Percentiles rank a stretch among this genome's conserved stretches.
phyloP scores from a whole-genome alignment of 768 basidiomycete species.

The Ramaria rubella region DNA sequence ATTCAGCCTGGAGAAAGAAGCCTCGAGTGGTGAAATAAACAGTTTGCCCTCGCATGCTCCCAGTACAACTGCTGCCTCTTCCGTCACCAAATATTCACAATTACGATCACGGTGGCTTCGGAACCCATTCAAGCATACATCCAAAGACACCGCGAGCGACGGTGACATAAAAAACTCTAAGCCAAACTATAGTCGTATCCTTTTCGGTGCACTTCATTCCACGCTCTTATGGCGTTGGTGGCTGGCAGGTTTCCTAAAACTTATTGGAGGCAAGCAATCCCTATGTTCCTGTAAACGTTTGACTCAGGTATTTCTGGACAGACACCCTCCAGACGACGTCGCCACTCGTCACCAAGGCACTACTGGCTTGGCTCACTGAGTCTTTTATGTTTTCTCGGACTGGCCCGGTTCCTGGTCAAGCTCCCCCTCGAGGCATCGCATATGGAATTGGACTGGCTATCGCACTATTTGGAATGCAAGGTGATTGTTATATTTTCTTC shows the following conservation, averaged over 20 bases:
- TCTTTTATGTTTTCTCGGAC: conserved; percentile 39
- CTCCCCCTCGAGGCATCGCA: conserved; percentile 43
- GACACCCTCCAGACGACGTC: conserved; percentile 47
- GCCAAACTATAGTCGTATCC: conserved; percentile 38
- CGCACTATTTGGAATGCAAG: conserved; percentile 56
- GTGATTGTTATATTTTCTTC: conserved; percentile 21
- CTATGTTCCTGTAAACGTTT: background rate
- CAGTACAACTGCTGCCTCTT: background rate
- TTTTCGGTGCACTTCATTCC: conserved; percentile 41
- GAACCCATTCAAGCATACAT: conserved; percentile 5
- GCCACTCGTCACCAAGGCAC: conserved; percentile 50
- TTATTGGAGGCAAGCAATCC: conserved; percentile 28
- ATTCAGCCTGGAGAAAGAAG: conserved; percentile 13
- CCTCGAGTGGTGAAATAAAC: background rate
- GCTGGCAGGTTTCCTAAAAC: conserved; percentile 41
- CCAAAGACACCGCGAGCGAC: background rate
- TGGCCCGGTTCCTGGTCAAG: conserved; percentile 28
- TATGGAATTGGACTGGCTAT: conserved; percentile 57
- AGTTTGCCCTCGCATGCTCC: background rate
- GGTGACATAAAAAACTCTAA: background rate
- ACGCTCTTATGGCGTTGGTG: conserved; percentile 44
- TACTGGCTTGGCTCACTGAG: conserved; percentile 52
- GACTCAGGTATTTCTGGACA: conserved; percentile 12
- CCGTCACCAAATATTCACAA: background rate
- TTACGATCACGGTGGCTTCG: background rate